Evolutionary conservation across 352 stramenopile species (phyloP), one percentile per base, ranked within the genome.

Genomic region (Globisporangium mamillatum): DNA sequence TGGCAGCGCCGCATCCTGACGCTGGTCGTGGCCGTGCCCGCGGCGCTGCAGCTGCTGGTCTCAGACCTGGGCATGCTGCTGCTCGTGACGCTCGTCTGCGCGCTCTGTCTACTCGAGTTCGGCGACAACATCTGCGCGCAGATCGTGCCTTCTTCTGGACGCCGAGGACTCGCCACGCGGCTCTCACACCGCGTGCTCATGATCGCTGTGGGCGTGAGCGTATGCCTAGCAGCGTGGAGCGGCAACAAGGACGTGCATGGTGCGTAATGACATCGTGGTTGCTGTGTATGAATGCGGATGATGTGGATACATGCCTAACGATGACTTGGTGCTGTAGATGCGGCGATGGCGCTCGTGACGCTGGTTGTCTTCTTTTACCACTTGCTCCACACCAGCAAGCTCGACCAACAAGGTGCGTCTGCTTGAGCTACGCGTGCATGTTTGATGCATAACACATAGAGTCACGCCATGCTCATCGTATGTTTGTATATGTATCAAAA

Each of bases 71-170:
- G 82, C 25, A 89, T 87, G 77, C 70, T 83, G 29, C 38, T 78
- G 20, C 75, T 93, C 8, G 81, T 82, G 22, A 68, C 71, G 38
- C 71, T 66, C 29, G 66, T 93, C 50, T 90, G 82, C 62, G 73
- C 64, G 14, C 71, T 89, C 53, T 88, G 75, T 53, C 67, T 91
- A 24, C 60, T 85, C 56, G 85, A 93, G 71, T 93, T 89, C 64
- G 74, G 68, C 4, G 53, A 67, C 63, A 86, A 74, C 41, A 78
- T 93, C 53, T 83, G 78, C 61, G 68, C 71, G 9, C 71, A 68
- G 52, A 80, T 90, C 60, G 72, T 81, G 12, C 67, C 72, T 50
- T 50, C 41, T 20, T 50, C 41, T 4, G 32, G 20, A 10, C 50
- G 52, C 22, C 50, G 22, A 8, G 34, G 3, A 3, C 27, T 60